Evolutionary conservation across 345 rosid genomes (phyloP).

Genomic region (Syzygium aromaticum): DNA sequence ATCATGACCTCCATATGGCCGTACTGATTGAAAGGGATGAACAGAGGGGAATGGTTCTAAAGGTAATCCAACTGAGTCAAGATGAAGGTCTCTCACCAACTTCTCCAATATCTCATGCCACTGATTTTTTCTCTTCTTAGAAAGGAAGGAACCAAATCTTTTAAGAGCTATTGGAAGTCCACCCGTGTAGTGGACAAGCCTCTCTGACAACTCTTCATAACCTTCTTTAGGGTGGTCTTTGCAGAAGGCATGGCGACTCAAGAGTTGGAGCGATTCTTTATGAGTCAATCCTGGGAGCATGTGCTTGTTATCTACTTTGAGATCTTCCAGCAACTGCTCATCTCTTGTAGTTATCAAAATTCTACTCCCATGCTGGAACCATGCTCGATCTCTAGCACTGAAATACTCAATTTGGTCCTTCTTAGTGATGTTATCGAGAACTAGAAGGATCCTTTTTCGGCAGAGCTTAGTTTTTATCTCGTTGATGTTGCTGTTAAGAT

Average conservation of each 20-base stretch:
- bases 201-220: not conserved
- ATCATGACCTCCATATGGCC: rapidly evolving
- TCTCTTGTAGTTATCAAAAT: slow-evolving; percentile 3
- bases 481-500: not conserved
- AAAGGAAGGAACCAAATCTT: not conserved
- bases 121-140: not conserved
- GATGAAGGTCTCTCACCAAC: not conserved
- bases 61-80: not conserved
- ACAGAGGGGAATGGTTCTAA: not conserved
- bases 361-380: not conserved
- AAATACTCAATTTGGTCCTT: not conserved
- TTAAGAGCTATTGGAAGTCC: not conserved
- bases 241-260: not conserved
- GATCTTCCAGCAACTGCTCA: not conserved
- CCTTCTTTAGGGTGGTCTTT: not conserved
- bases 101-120: not conserved
- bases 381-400: not conserved
- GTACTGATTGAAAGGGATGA: not conserved
- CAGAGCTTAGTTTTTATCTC: not conserved
- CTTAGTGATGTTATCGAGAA: not conserved
- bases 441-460: not conserved
- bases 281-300: not conserved
- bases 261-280: not conserved
- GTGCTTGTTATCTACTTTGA: not conserved
- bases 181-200: not conserved